Evolutionary conservation across 805 yeast species (phyloP), one percentile per base, ranked within the genome.

Genomic region (Ogataea nonfermentans): DNA sequence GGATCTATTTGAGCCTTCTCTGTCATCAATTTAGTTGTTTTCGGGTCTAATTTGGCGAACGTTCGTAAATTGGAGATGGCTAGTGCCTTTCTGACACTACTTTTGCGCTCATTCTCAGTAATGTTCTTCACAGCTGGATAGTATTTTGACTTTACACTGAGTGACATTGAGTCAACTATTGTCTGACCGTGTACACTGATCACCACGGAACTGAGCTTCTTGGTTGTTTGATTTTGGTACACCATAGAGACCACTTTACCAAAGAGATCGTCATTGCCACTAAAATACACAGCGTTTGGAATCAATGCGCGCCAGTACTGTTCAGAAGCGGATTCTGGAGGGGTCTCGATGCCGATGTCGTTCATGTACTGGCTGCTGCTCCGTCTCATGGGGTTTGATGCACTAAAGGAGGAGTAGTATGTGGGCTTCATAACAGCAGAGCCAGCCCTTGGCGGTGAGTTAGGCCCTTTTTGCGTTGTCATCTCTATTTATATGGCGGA

Each of bases 71-170:
- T 63, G 1, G 93, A 71, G 3, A 89, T 78, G 0, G 97, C 96
- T 26, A 90, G 66, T 0, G 91, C 81, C 45, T 77, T 72, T 47
- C 95, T 72, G 2, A 82, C 85, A 32, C 78, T 79, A 8, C 85
- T 76, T 4, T 66, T 57, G 46, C 69, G 67, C 51, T 71, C 70
- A 9, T 68, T 60, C 0, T 66, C 66, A 0, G 71, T 56, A 32
- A 91, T 65, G 52, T 87, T 88, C 52, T 79, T 76, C 49, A 90
- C 76, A 1, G 95, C 93, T 1, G 84, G 89, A 65, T 74, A 86
- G 57, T 79, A 91, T 35, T 83, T 70, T 2, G 96, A 86, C 32
- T 71, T 63, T 0, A 67, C 54, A 30, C 71, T 74, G 9, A 85
- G 58, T 2, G 85, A 76, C 52, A 88, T 62, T 14, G 80, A 69